Base-by-base conservation (phyloP, 2,329 filamentous ascomycete species). In the Lasiodiplodia theobromae region DNA sequence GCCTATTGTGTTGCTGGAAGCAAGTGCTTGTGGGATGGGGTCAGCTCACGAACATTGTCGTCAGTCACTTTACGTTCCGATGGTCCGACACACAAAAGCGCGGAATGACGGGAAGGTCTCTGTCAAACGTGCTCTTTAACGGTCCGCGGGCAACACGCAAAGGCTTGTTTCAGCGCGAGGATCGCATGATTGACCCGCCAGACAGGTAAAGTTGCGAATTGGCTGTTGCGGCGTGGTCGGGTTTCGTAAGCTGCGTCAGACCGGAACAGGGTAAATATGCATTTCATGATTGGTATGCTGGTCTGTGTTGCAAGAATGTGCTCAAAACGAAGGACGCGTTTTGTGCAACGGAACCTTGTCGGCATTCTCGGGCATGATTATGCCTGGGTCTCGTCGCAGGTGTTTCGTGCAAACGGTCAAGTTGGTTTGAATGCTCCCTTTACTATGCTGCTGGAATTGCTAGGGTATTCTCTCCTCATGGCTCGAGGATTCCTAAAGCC, bases 401-500 rank as follows among this genome's bases (percentile, higher is more conserved):
- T 25, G 58, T 34, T 38, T 64, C 31, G 47, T 21, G 37, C 44
- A 52, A 52, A 28, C 25, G 44, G 25, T 52, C 25, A 31, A 37
- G 31, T 38, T 21, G 47, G 60, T 49, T 47, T 40, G 47, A 51
- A 16, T 38, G 28, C 21, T 51, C 40, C 25, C 14, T 23, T n/a
- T 25, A 34, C 37, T 49, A 5, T 47, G 57, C 56, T 38, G 57
- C 16, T 60, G 57, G n/a, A 60, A 21, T 28, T 47, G 37, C 57
- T 47, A 28, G 40, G 58, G 40, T 63, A 63, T 63, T 63, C n/a
- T 63, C 40, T 62, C 25, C 38, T 18, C 23, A 40, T 11, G n/a
- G 25, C 23, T 64, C 12, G n/a, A 52, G 44, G 28, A 38, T 64
- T 64, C 60, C 60, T 38, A 38, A n/a, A 38, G 28, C 60, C 60